Base-by-base conservation (phyloP, 208 protist species). In the Acanthamoeba lenticulata region DNA sequence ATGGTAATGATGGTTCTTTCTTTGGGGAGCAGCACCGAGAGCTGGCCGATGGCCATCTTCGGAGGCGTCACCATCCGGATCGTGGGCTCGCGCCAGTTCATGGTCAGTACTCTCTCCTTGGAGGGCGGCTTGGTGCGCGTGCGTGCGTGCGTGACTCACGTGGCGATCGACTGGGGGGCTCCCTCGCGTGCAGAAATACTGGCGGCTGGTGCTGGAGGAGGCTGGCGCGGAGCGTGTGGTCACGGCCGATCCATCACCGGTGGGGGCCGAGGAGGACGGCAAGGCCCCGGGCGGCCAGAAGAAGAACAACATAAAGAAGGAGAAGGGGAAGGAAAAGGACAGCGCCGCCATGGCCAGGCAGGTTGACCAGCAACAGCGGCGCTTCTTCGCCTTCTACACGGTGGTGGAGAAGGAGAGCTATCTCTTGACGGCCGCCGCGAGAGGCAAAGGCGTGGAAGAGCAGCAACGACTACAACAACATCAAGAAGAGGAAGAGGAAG, bases 141-240 rank as follows among this genome's bases (percentile, higher is more conserved):
- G 69, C 69, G 36, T 40, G 11, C 15, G n/a, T 21, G 17, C 24
- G n/a, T n/a, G n/a, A n/a, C n/a, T n/a, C n/a, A n/a, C n/a, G n/a
- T n/a, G n/a, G n/a, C n/a, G n/a, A n/a, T n/a, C n/a, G n/a, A n/a
- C 67, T 79, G n/a, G 21, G 7, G 7, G 7, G 67, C 67, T 34
- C 0, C 74, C 74, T 47, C n/a, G 13, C 27, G 42, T 32, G 7
- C 36, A 90, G 81, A 90, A 90, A 60, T 90, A 90, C 81, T 90
- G 81, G 81, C 32, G 81, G 15, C 40, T 90, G 29, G 81, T 90
- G 52, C 52, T 90, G 44, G 81, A 65, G 34, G 81, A 90, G 47
- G 81, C 81, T 38, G 81, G 81, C 27, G 81, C 81, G 11, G 19
- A 67, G 29, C 21, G 55, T 13, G 38, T 29, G 24, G 62, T 72